A percentile compares a stretch with the other conserved stretches of the same genome.
phyloP scores from a whole-genome alignment of 164 flowering plant genomes.

The Buxus sempervirens region DNA sequence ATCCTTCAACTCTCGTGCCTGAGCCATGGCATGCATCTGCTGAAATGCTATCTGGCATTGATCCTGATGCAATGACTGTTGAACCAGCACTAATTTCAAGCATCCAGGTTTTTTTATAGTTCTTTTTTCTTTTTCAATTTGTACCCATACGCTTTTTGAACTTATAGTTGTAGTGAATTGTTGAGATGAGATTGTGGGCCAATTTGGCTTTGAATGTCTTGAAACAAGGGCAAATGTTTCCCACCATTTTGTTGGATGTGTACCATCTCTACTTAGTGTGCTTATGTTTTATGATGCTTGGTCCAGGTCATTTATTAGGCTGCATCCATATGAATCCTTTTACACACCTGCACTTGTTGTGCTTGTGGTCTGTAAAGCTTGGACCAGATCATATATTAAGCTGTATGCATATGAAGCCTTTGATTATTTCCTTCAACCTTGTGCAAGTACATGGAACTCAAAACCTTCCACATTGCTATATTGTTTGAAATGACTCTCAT shows the following conservation, averaged over 20 bases:
- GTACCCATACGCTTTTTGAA: background rate
- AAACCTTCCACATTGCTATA: background rate
- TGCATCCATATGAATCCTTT: background rate
- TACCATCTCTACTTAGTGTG: background rate
- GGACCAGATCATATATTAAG: background rate
- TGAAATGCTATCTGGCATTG: conserved; percentile 69
- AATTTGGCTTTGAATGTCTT: background rate
- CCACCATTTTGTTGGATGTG: background rate
- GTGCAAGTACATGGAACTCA: too few species aligned
- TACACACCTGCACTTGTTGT: background rate
- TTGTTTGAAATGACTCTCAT: too few species aligned
- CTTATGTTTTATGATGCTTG: background rate
- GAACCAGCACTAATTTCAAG: conserved; percentile 78
- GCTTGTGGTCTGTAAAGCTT: background rate
- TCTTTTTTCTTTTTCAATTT: background rate
- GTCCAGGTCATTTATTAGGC: background rate
- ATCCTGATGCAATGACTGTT: conserved; percentile 87
- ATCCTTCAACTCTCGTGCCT: conserved; percentile 79
- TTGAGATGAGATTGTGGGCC: background rate
- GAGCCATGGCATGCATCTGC: conserved; percentile 95
- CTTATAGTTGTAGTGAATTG: background rate
- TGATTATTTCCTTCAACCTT: background rate
- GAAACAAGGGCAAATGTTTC: background rate
- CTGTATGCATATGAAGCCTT: background rate
- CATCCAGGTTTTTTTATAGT: conserved; percentile 62